These are phyloP conservation scores for Alternaria metachromatica DNA, from an alignment of 2,329 filamentous ascomycete species.

Conservation along the genomic window DNA sequence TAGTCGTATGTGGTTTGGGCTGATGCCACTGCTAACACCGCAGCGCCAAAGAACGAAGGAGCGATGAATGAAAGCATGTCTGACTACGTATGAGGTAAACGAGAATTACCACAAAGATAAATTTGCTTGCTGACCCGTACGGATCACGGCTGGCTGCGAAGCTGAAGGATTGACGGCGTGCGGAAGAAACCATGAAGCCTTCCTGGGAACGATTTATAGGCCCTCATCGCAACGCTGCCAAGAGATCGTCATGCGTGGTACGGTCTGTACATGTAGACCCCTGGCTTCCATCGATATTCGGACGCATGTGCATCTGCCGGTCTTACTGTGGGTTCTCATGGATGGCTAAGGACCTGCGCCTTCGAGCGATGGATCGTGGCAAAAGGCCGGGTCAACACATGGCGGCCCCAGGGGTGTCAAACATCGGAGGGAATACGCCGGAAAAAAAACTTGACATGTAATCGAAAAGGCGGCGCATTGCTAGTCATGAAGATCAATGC, in stretches of 20 bases:
- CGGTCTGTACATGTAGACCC: neutral
- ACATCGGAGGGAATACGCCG: neutral
- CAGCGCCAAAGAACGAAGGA: neutral
- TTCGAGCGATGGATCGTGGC: neutral
- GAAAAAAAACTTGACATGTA: neutral
- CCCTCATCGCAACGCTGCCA: neutral
- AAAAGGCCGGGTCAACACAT: neutral
- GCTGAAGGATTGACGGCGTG: neutral
- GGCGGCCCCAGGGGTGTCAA: neutral
- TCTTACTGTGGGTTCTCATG: neutral
- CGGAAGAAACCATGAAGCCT: neutral
- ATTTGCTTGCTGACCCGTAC: neutral
- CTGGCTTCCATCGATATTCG: neutral
- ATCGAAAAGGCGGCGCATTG: neutral
- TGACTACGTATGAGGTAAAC: neutral
- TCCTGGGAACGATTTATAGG: neutral
- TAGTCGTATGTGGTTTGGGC: conserved; percentile 25
- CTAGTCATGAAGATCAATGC: neutral
- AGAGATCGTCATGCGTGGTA: neutral
- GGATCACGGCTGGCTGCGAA: neutral
- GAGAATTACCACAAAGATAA: neutral
- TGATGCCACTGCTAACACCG: neutral
- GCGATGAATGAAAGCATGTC: neutral
- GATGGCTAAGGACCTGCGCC: neutral
- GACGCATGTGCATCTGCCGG: neutral